Evolutionary conservation across 208 protist genomes (phyloP), one percentile per base, ranked within the genome.

Genomic region (Lotmaria passim): DNA sequence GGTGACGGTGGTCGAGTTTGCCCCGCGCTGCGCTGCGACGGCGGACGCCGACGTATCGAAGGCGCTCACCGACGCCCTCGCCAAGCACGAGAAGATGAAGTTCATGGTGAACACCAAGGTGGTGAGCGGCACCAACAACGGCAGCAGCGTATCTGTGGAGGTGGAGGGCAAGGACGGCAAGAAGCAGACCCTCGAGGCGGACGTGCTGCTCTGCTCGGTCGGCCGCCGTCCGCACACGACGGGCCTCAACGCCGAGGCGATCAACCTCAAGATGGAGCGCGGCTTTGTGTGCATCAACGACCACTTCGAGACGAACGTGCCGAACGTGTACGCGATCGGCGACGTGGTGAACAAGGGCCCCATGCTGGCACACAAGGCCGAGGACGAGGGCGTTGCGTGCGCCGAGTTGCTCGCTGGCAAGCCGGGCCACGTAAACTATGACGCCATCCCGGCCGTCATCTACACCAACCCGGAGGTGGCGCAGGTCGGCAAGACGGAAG

Each of bases 281-380:
- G 98, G 98, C 48, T 95, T 97, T 67, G 89, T 99, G 12, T 85
- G 85, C 68, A 96, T 99, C 58, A 87, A 99, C 66, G 86, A 96
- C 15, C 86, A 98, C 79, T 98, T 99, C 69, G 78, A 93, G 62
- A 99, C 98, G 50, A 98, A 92, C 65, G 89, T 98, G 41, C 78
- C 93, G 11, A 80, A 69, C 69, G 94, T 99, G 60, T 99, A 98
- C 81, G 99, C 98, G 17, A 99, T 99, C 76, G 99, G 99, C 43
- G 99, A 99, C 72, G 95, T 98, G 31, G 96, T 99, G 36, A 87
- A 89, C 55, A 96, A 96, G 81, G 99, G 99, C 36, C 97, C 98
- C 31, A 99, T 99, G 98, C 92, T 99, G 7, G 99, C 99, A 7
- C 99, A 99, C 96, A 99, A 99, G 92, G 99, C 98, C 28, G 98